Evolutionary conservation across 164 flowering plant species (phyloP), one percentile per base, ranked within the genome.

Genomic region (Stephania japonica): DNA sequence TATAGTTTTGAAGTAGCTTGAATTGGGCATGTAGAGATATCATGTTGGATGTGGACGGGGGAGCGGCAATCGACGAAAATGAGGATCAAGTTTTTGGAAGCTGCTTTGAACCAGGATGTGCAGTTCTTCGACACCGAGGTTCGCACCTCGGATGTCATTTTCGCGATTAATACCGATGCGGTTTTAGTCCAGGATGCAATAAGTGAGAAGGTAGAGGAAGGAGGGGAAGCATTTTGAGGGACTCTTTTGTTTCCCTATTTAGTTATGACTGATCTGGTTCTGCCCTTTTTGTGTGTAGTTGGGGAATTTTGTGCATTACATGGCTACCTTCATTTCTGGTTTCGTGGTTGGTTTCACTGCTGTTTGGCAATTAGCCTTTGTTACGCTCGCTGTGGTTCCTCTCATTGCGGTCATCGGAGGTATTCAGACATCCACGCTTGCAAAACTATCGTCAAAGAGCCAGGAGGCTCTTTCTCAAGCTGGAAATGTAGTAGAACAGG

Each of bases 31-130:
- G 83, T 92, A 91, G 99, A 95, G 79, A 95, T 95, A 64, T 89
- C 99, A 42, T 93, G 98, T 76, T 95, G 99, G 99, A 95, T 95
- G 99, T 95, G 98, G 98, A 93, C 91, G 5, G 99, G 99, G 47
- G 99, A 95, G 86, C 77, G 99, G 70, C 99, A 95, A 81, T 75
- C 97, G 25, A 93, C 96, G 18, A 95, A 80, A 84, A 88, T 95
- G 98, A 91, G 99, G 84, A 93, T 91, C 82, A 89, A 87, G 82
- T 95, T 88, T 83, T 72, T 95, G 21, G 97, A 95, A 80, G 92
- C 99, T 7, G 98, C 92, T 67, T 68, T 95, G 83, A 90, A 84
- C 79, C 99, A 95, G 76, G 99, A 95, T 85, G 86, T 95, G 70
- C 93, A 89, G 79, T 95, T 66, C 81, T 95, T 95, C 42, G 99